Base-by-base conservation (phyloP, 2,329 filamentous ascomycete species). In the Aspergillus sp. region DNA sequence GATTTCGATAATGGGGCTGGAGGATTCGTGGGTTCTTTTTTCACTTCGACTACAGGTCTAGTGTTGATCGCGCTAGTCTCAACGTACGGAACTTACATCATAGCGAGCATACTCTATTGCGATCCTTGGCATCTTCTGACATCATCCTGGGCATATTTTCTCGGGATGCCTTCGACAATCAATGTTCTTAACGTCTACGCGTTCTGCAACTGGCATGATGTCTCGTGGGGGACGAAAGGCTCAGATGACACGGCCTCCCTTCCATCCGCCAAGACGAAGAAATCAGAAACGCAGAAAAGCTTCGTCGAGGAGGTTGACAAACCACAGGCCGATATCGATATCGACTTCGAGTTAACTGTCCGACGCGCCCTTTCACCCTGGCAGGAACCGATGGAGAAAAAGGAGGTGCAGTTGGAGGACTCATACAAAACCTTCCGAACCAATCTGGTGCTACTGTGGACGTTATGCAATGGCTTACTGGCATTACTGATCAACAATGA, bases 121-220 rank as follows among this genome's bases (percentile, higher is more conserved):
- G 95, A 99, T 78, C 95, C 95, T 21, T 99, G 95, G 95, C 95
- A 99, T 86, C 98, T 99, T 95, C 96, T 99, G 83, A 95, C 95
- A 74, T 98, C 94, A 2, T 99, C 97, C 86, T 90, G 90, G 15
- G 88, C 91, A 74, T 98, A 98, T 77, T 83, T 98, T 15, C 25
- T 32, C 70, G 81, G 97, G 60, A 87, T 97, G 74, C 95, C 95
- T 85, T 96, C 93, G 12, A 96, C 92, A 15, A 94, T 97, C 88
- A 99, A 99, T 84, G 95, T 99, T 68, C 89, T 99, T 73, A 98
- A 96, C 86, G 92, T 99, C 57, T 99, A 98, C 80, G 92, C 95
- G 62, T 99, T 97, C 86, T 96, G 92, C 88, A 98, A 99, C 82
- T 98, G 94, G 95, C 95, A 99, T 80, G 95, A 99, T 82, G 95